Evolutionary conservation across 768 basidiomycete species (phyloP).

Genomic region (Clavulina sp.): DNA sequence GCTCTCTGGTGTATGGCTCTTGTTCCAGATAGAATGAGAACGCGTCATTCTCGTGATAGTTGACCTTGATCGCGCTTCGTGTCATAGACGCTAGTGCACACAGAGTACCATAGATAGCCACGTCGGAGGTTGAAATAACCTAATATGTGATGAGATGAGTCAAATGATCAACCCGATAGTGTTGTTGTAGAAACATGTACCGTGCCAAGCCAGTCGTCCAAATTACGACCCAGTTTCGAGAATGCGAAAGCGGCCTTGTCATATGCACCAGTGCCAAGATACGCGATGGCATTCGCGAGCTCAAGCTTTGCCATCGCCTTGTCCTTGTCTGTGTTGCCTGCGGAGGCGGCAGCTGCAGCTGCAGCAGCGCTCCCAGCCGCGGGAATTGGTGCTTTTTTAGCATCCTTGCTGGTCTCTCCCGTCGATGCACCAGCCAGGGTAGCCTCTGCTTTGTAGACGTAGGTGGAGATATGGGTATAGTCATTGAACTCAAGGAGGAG

Average conservation of each 20-base stretch:
- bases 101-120: constrained; percentile 72
- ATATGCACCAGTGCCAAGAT: constrained; percentile 53
- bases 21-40: constrained; percentile 71
- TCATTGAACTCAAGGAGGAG: constrained; percentile 73
- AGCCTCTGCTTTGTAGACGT: constrained; percentile 90
- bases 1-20: constrained; percentile 72
- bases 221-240: constrained; percentile 47
- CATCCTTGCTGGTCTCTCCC: background rate
- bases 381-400: background rate
- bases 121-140: constrained; percentile 65
- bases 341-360: constrained; percentile 20
- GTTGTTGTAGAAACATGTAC: constrained; percentile 17
- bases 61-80: constrained; percentile 49
- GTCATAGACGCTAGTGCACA: constrained; percentile 67
- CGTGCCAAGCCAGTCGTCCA: constrained; percentile 67
- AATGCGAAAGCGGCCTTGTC: constrained; percentile 67
- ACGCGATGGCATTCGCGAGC: constrained; percentile 60
- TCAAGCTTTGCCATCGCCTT: constrained; percentile 63
- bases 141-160: constrained; percentile 17
- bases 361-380: constrained; percentile 4
- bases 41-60: constrained; percentile 40
- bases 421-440: constrained; percentile 56
- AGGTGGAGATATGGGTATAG: constrained; percentile 76
- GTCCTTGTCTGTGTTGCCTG: constrained; percentile 32
- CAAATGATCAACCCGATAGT: background rate